phyloP scores from a whole-genome alignment of 1,284 basidiomycete species.

The Neonothopanus nambi region DNA sequence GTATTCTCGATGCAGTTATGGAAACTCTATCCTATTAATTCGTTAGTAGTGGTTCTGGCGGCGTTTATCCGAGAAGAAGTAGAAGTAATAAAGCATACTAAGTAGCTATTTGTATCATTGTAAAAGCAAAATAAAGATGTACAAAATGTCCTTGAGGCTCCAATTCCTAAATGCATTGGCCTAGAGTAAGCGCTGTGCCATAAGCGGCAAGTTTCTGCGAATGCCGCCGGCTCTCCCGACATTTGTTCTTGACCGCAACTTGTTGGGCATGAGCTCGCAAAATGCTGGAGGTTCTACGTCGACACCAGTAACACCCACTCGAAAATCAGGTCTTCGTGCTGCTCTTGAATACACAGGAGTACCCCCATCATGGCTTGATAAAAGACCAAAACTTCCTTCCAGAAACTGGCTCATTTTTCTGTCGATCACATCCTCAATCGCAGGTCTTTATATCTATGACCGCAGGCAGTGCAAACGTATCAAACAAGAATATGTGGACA shows the following conservation, averaged over 20 bases:
- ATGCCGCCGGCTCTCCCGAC: too few relatives aligned
- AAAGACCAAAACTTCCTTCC: slow-evolving; percentile 80
- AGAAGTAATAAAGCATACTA: too few relatives aligned
- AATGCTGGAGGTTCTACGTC: too few relatives aligned
- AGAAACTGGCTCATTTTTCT: slow-evolving; percentile 95
- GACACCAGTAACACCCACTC: background rate
- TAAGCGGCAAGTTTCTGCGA: too few relatives aligned
- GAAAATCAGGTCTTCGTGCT: slow-evolving; percentile 46
- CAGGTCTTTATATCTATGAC: slow-evolving; percentile 85
- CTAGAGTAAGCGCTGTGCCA: too few relatives aligned
- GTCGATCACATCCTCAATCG: slow-evolving; percentile 66
- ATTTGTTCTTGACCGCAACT: too few relatives aligned
- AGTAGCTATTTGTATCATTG: too few relatives aligned
- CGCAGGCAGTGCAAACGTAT: slow-evolving; percentile 77
- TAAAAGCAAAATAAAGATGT: too few relatives aligned
- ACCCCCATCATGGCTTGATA: slow-evolving; percentile 71
- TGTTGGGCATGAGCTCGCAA: too few relatives aligned
- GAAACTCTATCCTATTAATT: slow-evolving; percentile 77
- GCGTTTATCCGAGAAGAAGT: too few relatives aligned
- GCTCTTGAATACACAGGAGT: slow-evolving; percentile 69
- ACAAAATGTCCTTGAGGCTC: too few relatives aligned
- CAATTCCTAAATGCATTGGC: too few relatives aligned
- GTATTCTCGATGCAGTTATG: slow-evolving; percentile 81
- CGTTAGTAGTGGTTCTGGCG: background rate
- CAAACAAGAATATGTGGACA: slow-evolving; percentile 76